Evolutionary conservation across 257 asterid genomes (phyloP).

Genomic region (Solanum tarapatanum): DNA sequence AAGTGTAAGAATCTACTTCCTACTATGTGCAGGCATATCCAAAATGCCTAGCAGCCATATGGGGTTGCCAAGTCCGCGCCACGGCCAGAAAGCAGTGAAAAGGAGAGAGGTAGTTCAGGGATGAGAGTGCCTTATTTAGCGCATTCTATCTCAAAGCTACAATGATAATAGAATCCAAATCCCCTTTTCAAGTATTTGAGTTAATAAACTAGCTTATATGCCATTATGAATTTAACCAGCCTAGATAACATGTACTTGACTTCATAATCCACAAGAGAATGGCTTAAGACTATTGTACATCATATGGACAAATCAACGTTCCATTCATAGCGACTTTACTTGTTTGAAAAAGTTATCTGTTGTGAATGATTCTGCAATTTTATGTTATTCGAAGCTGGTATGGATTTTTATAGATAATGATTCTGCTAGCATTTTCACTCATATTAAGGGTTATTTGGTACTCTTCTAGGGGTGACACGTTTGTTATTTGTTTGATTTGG

Average conservation of each 20-base stretch:
- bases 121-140: neutral
- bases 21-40: neutral
- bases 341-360: neutral
- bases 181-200: neutral
- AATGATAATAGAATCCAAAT: neutral
- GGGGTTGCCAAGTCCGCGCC: neutral
- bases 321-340: neutral
- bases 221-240: neutral
- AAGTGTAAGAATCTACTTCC: neutral
- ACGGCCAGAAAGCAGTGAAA: neutral
- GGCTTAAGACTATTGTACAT: neutral
- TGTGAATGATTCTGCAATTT: neutral
- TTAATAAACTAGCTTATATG: neutral
- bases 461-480: neutral
- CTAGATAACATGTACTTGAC: neutral
- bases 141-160: neutral
- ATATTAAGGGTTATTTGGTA: constrained; percentile 2
- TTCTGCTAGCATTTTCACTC: neutral
- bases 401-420: neutral
- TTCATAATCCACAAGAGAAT: neutral
- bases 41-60: neutral
- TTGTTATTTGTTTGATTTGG: neutral
- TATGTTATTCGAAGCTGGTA: neutral
- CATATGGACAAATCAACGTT: neutral
- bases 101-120: neutral